phyloP scores from a whole-genome alignment of 768 basidiomycete genomes.

The Pleurotus ostreatus region DNA sequence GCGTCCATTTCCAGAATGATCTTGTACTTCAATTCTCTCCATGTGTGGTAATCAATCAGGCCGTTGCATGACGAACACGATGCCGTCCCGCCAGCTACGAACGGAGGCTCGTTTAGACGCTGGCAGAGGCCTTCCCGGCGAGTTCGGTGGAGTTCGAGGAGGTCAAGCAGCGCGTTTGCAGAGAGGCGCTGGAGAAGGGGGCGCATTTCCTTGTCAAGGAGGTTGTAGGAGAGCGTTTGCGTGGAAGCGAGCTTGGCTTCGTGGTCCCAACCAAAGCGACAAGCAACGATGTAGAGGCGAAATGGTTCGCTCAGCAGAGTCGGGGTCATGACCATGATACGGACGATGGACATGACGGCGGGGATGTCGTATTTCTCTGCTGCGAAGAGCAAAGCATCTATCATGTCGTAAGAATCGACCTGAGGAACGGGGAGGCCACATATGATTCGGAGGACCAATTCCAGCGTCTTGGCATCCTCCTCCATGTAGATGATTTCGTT shows the following conservation, averaged over 20 bases:
- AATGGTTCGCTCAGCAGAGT: conserved; percentile 46
- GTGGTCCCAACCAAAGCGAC: conserved; percentile 55
- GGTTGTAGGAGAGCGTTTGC: conserved; percentile 48
- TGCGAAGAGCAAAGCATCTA: conserved; percentile 57
- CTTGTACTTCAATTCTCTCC: conserved; percentile 60
- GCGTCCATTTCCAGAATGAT: conserved; percentile 55
- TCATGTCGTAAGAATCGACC: conserved; percentile 44
- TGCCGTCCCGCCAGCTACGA: conserved; percentile 42
- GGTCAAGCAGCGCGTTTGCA: conserved; percentile 46
- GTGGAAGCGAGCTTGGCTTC: conserved; percentile 53
- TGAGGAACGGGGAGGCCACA: conserved; percentile 52
- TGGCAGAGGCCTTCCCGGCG: conserved; percentile 46
- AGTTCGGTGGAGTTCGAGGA: conserved; percentile 50
- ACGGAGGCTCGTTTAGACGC: conserved; percentile 53
- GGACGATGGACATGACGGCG: conserved; percentile 56
- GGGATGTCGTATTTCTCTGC: conserved; percentile 73
- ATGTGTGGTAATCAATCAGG: conserved; percentile 52
- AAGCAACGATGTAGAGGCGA: conserved; percentile 50
- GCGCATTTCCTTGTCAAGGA: conserved; percentile 43
- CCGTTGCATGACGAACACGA: conserved; percentile 50
- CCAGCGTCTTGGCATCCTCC: conserved; percentile 52
- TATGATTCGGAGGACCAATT: conserved; percentile 55
- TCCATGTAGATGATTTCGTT: conserved; percentile 46
- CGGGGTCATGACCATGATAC: conserved; percentile 51
- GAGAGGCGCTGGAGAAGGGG: conserved; percentile 43